phyloP scores from a whole-genome alignment of 129 eudicot species.

The Arctium lappa region DNA sequence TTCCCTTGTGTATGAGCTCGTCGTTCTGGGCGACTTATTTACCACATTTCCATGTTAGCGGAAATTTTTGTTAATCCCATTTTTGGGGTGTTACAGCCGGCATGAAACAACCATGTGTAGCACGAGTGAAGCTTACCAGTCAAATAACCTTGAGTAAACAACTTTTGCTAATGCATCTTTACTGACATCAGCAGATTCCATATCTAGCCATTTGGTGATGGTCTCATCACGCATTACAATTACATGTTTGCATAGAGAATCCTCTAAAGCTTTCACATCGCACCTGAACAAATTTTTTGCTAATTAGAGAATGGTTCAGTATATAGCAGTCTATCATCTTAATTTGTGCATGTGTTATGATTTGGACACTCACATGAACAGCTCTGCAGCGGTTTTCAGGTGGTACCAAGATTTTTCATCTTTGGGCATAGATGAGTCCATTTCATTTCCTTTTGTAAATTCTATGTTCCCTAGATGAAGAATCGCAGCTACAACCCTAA shows the following conservation, averaged over 20 bases:
- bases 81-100: too few relatives aligned
- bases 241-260: constrained; percentile 92
- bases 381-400: constrained; percentile 79
- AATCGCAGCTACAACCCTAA: too few relatives aligned
- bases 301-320: background rate
- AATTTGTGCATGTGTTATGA: constrained; percentile 14
- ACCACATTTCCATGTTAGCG: too few relatives aligned
- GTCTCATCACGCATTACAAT: constrained; percentile 49
- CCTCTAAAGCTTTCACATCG: constrained; percentile 83
- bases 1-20: too few relatives aligned
- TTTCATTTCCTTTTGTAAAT: too few relatives aligned
- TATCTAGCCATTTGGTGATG: constrained; percentile 68
- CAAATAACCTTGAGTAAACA: constrained; percentile 92
- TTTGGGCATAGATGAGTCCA: constrained; percentile 75
- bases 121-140: constrained; percentile 58
- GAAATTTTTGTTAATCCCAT: too few relatives aligned
- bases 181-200: constrained; percentile 74
- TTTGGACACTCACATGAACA: constrained; percentile 63
- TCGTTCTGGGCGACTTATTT: too few relatives aligned
- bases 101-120: constrained; percentile 11
- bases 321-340: background rate
- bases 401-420: constrained; percentile 95
- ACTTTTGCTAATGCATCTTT: constrained; percentile 96
- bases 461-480: too few relatives aligned
- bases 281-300: constrained; percentile 57